Base-by-base conservation (phyloP, 495 filamentous ascomycete genomes). In the Penicillium diatomitis region DNA sequence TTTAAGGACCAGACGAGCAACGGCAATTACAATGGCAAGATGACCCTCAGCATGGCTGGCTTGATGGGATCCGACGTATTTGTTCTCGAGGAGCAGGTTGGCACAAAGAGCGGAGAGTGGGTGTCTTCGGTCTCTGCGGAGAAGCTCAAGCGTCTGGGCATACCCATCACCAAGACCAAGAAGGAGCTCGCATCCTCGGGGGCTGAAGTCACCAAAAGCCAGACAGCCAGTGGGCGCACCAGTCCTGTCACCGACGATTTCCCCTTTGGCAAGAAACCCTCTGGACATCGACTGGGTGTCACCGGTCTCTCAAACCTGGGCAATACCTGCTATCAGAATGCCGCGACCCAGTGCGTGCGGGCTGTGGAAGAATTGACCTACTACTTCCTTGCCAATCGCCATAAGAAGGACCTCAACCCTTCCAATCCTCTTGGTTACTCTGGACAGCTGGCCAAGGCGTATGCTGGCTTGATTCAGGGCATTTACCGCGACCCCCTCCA, bases 261-360 rank as follows among this genome's bases (percentile, higher is more conserved):
- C 34, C 72, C 87, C 46, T 86, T 88, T 45, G 74, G 87, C 42
- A 79, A 84, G 44, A 79, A 84, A 41, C 75, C 77, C 8, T 67
- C 78, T 31, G 90, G 90, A 10, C 83, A 77, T 11, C 31, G 38
- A 7, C 29, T 56, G 36, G 56, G 55, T 12, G 31, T 55, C 30
- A 86, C 88, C 38, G 92, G 92, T 31, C 68, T 98, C 40, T 81
- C 78, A 46, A 98, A 98, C 58, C 68, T 97, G 29, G 92, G 92
- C 11, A 98, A 98, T 56, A 96, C 92, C 0, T 98, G 92, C 68
- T 98, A 97, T 65, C 96, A 96, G 88, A 96, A 96, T 67, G 95
- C 92, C 10, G 92, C 94, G 20, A 68, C 96, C 44, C 92, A 98
- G 62, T 97, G 92, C 61, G 75, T 98, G 36, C 80, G 90, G 33